Percentiles rank a stretch among this genome's conserved stretches.
These are phyloP conservation scores for Pseudocercospora eumusae DNA, from an alignment of 2,329 filamentous ascomycete genomes.

Conservation along the genomic window DNA sequence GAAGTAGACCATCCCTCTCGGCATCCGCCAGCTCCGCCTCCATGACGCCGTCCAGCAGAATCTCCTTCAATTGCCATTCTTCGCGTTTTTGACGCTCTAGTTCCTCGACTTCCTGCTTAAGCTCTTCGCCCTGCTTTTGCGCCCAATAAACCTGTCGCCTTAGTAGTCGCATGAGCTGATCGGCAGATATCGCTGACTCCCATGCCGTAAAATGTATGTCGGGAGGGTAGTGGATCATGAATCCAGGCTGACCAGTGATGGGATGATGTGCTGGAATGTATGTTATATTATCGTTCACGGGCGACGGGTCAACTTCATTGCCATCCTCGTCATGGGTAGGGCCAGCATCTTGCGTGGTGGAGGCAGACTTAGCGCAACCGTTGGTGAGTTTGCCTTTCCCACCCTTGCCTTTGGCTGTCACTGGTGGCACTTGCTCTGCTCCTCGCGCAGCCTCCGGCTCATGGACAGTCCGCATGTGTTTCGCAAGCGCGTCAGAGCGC, in stretches of 20 bases:
- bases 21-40: slow-evolving; percentile 64
- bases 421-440: slow-evolving; percentile 68
- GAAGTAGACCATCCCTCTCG: slow-evolving; percentile 39
- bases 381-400: slow-evolving; percentile 48
- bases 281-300: slow-evolving; percentile 57
- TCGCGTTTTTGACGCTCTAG: slow-evolving; percentile 67
- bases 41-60: slow-evolving; percentile 72
- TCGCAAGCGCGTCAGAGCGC: slow-evolving; percentile 89
- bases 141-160: slow-evolving; percentile 71
- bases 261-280: slow-evolving; percentile 62
- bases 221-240: slow-evolving; percentile 55
- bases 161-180: slow-evolving; percentile 64
- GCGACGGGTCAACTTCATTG: slow-evolving; percentile 37
- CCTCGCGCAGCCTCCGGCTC: slow-evolving; percentile 79
- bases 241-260: slow-evolving; percentile 55
- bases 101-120: slow-evolving; percentile 65
- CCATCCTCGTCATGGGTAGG: slow-evolving; percentile 38
- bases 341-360: slow-evolving; percentile 28
- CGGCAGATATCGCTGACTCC: slow-evolving; percentile 67
- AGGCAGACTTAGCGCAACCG: slow-evolving; percentile 31
- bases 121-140: slow-evolving; percentile 63
- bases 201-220: slow-evolving; percentile 63
- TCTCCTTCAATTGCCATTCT: slow-evolving; percentile 79
- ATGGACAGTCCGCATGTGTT: slow-evolving; percentile 98
- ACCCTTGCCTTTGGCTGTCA: slow-evolving; percentile 48